Evolutionary conservation across 805 yeast species (phyloP).

Genomic region (Yarrowia keelungensis): DNA sequence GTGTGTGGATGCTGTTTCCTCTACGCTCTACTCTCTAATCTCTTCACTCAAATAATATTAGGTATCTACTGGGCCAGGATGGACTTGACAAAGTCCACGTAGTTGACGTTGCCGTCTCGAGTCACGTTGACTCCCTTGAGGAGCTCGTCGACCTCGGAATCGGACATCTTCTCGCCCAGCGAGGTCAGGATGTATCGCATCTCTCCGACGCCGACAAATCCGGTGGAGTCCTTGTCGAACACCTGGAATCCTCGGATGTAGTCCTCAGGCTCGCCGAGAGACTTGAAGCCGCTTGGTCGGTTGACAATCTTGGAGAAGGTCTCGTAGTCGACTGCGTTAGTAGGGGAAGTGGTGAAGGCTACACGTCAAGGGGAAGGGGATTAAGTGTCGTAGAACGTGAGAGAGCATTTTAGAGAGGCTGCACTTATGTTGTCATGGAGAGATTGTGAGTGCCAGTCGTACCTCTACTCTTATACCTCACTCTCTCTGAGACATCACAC

Average conservation of each 20-base stretch:
- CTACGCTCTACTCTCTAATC: too few species aligned
- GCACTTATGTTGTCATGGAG: too few species aligned
- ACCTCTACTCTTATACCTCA: too few species aligned
- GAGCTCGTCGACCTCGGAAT: slow-evolving; percentile 92
- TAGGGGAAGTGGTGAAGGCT: background rate
- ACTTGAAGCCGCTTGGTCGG: slow-evolving; percentile 88
- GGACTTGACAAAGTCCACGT: slow-evolving; percentile 89
- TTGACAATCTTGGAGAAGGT: slow-evolving; percentile 77
- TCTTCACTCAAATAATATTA: slow-evolving; percentile 34
- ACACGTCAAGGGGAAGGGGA: too few species aligned
- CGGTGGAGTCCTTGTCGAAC: slow-evolving; percentile 94
- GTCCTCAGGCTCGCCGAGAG: slow-evolving; percentile 88
- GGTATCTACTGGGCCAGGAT: slow-evolving; percentile 77
- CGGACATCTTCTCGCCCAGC: slow-evolving; percentile 91
- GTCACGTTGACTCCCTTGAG: slow-evolving; percentile 94
- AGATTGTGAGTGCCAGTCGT: too few species aligned
- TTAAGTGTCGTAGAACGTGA: too few species aligned
- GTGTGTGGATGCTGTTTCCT: too few species aligned
- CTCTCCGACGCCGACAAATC: slow-evolving; percentile 97
- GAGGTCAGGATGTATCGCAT: slow-evolving; percentile 92
- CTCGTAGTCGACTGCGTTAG: slow-evolving; percentile 68
- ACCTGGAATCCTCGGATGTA: slow-evolving; percentile 96
- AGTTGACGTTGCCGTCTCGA: slow-evolving; percentile 92
- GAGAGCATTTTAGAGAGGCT: too few species aligned
- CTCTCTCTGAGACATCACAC: too few species aligned